Percentiles rank a stretch among this genome's conserved stretches.
phyloP scores from a whole-genome alignment of 2,329 filamentous ascomycete species.

The Sarocladium brachiariae region DNA sequence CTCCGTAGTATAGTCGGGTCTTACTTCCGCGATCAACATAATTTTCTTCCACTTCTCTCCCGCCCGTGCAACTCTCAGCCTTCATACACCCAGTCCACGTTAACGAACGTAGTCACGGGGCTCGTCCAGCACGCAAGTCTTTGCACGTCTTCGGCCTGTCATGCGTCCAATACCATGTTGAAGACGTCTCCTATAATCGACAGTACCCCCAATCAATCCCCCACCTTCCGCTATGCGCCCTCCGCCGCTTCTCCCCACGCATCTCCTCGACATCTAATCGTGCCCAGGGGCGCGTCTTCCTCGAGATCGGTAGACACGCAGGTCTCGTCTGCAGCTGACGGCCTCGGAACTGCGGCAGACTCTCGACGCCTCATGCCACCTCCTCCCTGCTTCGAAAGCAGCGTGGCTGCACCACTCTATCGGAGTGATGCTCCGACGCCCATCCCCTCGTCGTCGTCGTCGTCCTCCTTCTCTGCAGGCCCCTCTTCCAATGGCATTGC shows the following conservation, averaged over 20 bases:
- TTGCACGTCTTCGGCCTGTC: neutral
- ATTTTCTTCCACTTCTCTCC: constrained; percentile 4
- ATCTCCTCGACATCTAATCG: constrained; percentile 19
- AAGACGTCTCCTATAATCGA: constrained; percentile 48
- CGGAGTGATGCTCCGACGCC: neutral
- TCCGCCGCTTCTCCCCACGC: constrained; percentile 18
- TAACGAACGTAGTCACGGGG: neutral
- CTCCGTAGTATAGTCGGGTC: neutral
- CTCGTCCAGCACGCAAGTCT: constrained; percentile 15
- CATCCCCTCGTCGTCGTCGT: neutral
- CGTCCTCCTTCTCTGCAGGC: neutral
- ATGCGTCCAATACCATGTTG: constrained; percentile 51
- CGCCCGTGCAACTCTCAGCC: neutral
- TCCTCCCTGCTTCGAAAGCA: neutral
- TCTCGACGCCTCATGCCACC: neutral
- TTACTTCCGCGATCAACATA: constrained; percentile 4
- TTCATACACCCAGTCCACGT: neutral
- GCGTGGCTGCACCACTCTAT: neutral
- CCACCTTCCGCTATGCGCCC: constrained; percentile 41
- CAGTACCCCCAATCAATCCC: constrained; percentile 46
- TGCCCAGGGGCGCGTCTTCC: constrained; percentile 20
- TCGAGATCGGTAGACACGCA: constrained; percentile 14
- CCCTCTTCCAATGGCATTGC: neutral
- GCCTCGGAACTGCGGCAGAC: neutral
- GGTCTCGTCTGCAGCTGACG: neutral